phyloP scores from a whole-genome alignment of 2,329 filamentous ascomycete species.

The Colletotrichum lentis region DNA sequence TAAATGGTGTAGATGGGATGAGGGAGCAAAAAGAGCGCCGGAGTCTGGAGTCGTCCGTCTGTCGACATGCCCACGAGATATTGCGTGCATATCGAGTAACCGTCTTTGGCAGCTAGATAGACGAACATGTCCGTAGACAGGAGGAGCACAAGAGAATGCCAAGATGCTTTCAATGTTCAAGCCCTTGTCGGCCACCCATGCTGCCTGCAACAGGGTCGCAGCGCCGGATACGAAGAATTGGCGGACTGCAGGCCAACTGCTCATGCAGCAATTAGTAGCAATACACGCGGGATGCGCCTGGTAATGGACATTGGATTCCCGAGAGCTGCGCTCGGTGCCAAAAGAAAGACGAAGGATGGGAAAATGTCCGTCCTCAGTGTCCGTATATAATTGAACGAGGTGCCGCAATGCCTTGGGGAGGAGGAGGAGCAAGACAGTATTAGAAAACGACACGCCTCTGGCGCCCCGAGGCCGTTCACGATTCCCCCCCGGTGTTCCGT shows the following conservation, averaged over 20 bases:
- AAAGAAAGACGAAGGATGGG: no score
- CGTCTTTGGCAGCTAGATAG: neutral
- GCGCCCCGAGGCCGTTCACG: neutral
- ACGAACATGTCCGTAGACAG: neutral
- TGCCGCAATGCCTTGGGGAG: neutral
- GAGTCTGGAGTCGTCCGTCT: neutral
- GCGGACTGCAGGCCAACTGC: neutral
- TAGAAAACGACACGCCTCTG: no score
- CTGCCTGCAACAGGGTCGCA: slow-evolving; percentile 17
- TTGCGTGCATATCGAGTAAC: neutral
- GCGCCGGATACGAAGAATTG: slow-evolving; percentile 26
- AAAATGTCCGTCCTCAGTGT: neutral
- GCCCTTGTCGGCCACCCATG: slow-evolving; percentile 21
- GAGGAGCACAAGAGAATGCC: neutral
- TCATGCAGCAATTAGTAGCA: slow-evolving; percentile 11
- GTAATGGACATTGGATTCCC: neutral
- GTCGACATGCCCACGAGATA: slow-evolving; percentile 1
- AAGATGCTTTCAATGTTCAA: slow-evolving; percentile 7
- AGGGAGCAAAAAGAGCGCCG: neutral
- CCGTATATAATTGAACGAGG: slow-evolving; percentile 2
- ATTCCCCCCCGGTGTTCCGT: neutral
- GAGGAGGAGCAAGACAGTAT: neutral
- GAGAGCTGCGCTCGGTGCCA: neutral
- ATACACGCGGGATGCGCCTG: slow-evolving; percentile 1
- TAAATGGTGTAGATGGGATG: slow-evolving; percentile 6